Conservation (phyloP, 768 basidiomycete species). For the Panellus pusillus region DNA sequence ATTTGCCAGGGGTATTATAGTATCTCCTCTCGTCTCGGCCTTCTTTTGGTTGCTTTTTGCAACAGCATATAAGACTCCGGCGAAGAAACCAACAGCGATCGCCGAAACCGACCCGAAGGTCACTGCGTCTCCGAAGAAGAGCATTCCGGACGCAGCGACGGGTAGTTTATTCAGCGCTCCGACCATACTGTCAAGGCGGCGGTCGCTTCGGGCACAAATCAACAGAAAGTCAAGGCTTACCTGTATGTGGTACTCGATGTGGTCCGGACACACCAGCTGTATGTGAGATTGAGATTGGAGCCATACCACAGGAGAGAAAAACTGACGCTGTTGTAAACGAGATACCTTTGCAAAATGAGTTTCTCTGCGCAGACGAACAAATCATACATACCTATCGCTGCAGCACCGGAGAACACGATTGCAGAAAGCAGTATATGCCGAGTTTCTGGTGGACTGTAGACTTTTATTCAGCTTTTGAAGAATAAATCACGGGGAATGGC, state of each 20-base stretch:
- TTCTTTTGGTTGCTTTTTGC: constrained; percentile 95
- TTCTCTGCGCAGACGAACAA: too few relatives aligned
- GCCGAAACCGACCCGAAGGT: constrained; percentile 89
- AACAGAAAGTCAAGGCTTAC: constrained; percentile 35
- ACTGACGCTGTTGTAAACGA: constrained; percentile 90
- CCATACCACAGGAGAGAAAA: too few relatives aligned
- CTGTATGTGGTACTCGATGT: constrained; percentile 99
- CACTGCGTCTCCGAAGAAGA: constrained; percentile 92
- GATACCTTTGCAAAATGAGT: constrained; percentile 39
- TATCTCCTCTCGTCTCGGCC: constrained; percentile 55
- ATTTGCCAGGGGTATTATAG: constrained; percentile 63
- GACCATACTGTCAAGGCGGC: constrained; percentile 69
- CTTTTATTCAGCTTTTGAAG: constrained; percentile 3
- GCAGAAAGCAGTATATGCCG: constrained; percentile 78
- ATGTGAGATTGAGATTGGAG: too few relatives aligned
- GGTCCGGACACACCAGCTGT: constrained; percentile 79
- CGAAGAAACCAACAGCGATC: constrained; percentile 85
- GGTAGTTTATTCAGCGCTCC: constrained; percentile 97
- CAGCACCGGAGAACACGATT: constrained; percentile 96
- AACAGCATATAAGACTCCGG: constrained; percentile 88
- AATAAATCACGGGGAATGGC: not conserved
- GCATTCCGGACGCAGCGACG: constrained; percentile 97
- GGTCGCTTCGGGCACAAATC: constrained; percentile 7
- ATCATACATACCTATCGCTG: constrained; percentile 67
- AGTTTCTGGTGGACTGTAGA: constrained; percentile 74